Base-by-base conservation (phyloP, 2,329 filamentous ascomycete genomes). In the Xylaria sp. region DNA sequence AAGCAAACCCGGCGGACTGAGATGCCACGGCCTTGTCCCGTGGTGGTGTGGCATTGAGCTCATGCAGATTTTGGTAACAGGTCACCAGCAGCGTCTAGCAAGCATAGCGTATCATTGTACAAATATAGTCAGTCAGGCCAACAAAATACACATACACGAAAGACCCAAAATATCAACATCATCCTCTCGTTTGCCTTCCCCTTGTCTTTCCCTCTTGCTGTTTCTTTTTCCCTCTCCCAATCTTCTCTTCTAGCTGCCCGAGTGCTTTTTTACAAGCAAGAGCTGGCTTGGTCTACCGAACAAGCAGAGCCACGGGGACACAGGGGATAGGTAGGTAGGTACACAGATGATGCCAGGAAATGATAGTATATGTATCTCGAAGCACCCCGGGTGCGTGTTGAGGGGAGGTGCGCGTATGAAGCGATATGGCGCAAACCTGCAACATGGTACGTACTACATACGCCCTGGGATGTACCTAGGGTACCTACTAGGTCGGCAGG, bases 11-110 rank as follows among this genome's bases (percentile, higher is more conserved):
- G 56, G 56, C 38, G 17, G 31, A n/a, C 7, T 44, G 13, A 46
- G 40, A 46, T 59, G 20, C 56, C 17, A 31, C 40, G 64, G 58
- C 61, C 63, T 71, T 64, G 54, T 66, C 56, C 65, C 49, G 66
- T 66, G 66, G 48, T 65, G 66, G 59, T 63, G 59, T 67, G 48
- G 57, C 64, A 64, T 54, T 44, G 28, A 51, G 60, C 36, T 58
- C 61, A 58, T 69, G 67, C 59, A 59, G 54, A 63, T 66, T 36
- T 57, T 28, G 54, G 69, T 71, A 71, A 71, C 69, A 71, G 61
- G 66, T 69, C 69, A 66, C 69, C 64, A 48, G 59, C 54, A 63
- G 38, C 23, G 23, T 58, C 53, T 26, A 44, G 54, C 59, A 58
- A 20, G 44, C 38, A 64, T 65, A 17, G 44, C 57, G 51, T 56